Conservation (phyloP, 208 protist genomes). For the Leishmania arabica region DNA sequence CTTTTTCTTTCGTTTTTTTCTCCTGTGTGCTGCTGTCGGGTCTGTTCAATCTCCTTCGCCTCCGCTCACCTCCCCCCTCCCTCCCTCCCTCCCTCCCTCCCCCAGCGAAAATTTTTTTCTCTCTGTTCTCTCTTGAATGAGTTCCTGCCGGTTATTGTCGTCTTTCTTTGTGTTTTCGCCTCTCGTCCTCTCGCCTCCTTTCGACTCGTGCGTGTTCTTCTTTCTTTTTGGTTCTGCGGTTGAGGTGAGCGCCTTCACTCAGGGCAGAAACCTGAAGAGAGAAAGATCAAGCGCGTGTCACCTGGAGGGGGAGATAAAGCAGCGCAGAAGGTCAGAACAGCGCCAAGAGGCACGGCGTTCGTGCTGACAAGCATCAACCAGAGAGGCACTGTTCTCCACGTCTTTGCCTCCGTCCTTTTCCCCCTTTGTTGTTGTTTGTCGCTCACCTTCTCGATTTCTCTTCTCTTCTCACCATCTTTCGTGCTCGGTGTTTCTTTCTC, state of each 20-base stretch:
- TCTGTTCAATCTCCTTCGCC: neutral
- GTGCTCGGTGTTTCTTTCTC: slow-evolving; percentile 7
- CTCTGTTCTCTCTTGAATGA: neutral
- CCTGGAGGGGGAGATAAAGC: neutral
- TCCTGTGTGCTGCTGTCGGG: neutral
- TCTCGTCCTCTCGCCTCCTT: neutral
- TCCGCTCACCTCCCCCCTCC: too few relatives aligned
- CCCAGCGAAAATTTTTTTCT: neutral
- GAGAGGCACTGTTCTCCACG: neutral
- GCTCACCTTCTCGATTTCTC: neutral
- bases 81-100: too few relatives aligned
- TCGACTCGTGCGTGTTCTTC: neutral
- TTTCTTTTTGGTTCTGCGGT: neutral
- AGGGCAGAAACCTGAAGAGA: neutral
- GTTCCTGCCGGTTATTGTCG: neutral
- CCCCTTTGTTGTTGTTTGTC: neutral
- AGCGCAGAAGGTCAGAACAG: neutral
- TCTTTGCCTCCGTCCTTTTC: neutral
- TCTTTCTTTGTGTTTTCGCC: neutral
- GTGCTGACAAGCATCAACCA: neutral
- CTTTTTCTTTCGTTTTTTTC: neutral
- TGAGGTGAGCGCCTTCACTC: neutral
- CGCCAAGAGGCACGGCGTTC: neutral
- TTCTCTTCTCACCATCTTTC: slow-evolving; percentile 22
- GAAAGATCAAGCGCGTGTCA: neutral